Percentiles rank a stretch among this genome's conserved stretches.
phyloP scores from a whole-genome alignment of 2,329 filamentous ascomycete genomes.

The Microsporum canis region DNA sequence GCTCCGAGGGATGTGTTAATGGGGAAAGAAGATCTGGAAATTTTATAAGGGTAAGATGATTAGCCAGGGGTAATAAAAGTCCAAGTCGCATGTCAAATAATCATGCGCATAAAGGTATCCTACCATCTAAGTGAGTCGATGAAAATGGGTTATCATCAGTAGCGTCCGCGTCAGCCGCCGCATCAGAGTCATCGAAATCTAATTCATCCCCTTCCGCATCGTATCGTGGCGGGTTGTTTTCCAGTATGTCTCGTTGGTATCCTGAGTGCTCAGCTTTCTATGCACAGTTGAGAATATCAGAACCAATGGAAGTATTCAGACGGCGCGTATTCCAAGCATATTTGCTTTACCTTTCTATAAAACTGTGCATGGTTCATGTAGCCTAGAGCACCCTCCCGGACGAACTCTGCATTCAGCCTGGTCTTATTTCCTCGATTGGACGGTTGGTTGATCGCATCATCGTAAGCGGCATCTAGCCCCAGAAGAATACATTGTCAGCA shows the following conservation, averaged over 20 bases:
- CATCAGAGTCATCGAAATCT: conserved; percentile 46
- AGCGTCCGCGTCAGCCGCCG: conserved; percentile 46
- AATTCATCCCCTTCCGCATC: conserved; percentile 55
- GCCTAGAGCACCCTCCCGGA: conserved; percentile 45
- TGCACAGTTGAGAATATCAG: conserved; percentile 1
- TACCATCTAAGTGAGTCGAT: conserved; percentile 47
- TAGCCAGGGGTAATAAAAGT: background rate
- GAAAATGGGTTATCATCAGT: conserved; percentile 52
- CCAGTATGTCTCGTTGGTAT: conserved; percentile 48
- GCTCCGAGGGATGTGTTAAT: conserved; percentile 50
- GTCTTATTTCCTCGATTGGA: conserved; percentile 53
- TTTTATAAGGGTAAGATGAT: conserved; percentile 27
- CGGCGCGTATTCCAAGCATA: background rate
- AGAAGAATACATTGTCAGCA: background rate
- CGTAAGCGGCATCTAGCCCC: conserved; percentile 31
- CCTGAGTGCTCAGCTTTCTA: conserved; percentile 52
- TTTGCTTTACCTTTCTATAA: conserved; percentile 43
- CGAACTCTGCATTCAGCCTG: conserved; percentile 45
- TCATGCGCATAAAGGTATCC: conserved; percentile 13
- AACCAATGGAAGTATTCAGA: background rate
- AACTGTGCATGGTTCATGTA: conserved; percentile 40
- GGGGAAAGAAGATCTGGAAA: conserved; percentile 52
- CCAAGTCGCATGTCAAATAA: background rate
- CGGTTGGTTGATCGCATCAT: conserved; percentile 43
- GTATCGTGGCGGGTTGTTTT: conserved; percentile 47